Conservation (phyloP, 2,329 filamentous ascomycete species). For the Cryphonectria naterciae region DNA sequence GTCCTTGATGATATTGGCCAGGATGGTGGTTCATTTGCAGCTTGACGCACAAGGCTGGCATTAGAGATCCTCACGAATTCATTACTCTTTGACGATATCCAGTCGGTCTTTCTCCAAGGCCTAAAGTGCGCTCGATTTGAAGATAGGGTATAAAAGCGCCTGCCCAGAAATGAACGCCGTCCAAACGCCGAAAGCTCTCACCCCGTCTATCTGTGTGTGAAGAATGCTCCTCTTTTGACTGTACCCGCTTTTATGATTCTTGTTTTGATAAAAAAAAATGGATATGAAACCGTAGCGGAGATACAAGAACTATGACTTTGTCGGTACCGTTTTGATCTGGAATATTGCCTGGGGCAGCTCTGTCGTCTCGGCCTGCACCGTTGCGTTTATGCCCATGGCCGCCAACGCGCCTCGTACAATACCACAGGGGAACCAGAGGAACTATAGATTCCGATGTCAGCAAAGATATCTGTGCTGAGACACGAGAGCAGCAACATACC, state of each 20-base stretch:
- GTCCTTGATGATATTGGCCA: slow-evolving; percentile 10
- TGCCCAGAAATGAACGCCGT: slow-evolving; percentile 22
- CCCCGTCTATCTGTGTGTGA: slow-evolving; percentile 13
- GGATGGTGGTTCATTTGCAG: slow-evolving; percentile 7
- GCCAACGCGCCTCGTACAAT: slow-evolving; percentile 89
- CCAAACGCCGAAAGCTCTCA: slow-evolving; percentile 16
- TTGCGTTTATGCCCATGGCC: slow-evolving; percentile 88
- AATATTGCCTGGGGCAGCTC: slow-evolving; percentile 90
- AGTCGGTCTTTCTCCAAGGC: slow-evolving; percentile 5
- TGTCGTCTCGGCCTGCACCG: slow-evolving; percentile 85
- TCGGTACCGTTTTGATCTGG: slow-evolving; percentile 84
- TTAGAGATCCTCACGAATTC: slow-evolving; percentile 18
- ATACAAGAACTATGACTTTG: slow-evolving; percentile 57
- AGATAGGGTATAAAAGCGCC: slow-evolving; percentile 27
- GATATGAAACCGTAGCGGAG: background rate
- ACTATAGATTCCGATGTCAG: slow-evolving; percentile 52
- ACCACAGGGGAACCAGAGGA: slow-evolving; percentile 93
- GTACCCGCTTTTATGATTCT: slow-evolving; percentile 4
- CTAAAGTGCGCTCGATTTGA: slow-evolving; percentile 9
- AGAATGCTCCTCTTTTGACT: slow-evolving; percentile 15
- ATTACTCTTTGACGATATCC: slow-evolving; percentile 12
- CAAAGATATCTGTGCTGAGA: slow-evolving; percentile 2
- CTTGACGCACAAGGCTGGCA: slow-evolving; percentile 15
- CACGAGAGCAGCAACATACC: slow-evolving; percentile 55
- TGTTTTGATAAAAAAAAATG: background rate